Base-by-base conservation (phyloP, 768 basidiomycete species). In the Pisolithus marmoratus region DNA sequence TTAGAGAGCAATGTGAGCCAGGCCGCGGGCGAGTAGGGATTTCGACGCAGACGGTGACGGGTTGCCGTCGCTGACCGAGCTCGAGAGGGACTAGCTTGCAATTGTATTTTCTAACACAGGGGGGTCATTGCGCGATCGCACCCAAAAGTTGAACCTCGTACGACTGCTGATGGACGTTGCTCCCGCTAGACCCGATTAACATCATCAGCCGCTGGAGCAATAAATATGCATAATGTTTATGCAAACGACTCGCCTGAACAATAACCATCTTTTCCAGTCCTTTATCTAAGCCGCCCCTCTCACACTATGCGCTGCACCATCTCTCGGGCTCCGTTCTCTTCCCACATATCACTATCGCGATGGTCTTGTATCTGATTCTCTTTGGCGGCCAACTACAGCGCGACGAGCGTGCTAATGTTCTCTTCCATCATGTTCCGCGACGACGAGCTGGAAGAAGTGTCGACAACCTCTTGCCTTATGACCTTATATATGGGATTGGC, bases 1-100 rank as follows among this genome's bases (percentile, higher is more conserved):
- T 94, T 95, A 46, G 89, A 78, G 68, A 97, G 90, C 9, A 98
- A 76, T 19, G 80, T 80, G 24, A 98, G 81, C 84, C 90, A 36
- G 36, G 19, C 20, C 31, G 27, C 46, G 46, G 4, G 20, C 11
- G 22, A 47, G 34, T 4, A 36, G 29, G 6, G n/a, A 12, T 14
- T 15, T 8, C 22, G 23, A 17, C 20, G 31, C 36, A n/a, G 74
- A 34, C 34, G 34, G 11, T 11, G 6, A 34, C 34, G 34, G 14
- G 15, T 12, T 5, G 34, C 12, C 12, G 34, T 14, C 68, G 14
- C 71, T 71, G 29, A 71, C 74, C 42, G 80, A 67, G 46, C 58
- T 64, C 36, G 97, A 87, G 77, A 0, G 91, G 85, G n/a, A 96
- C 74, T 31, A 97, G 72, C n/a, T 87, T 81, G 36, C 90, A 84